A percentile compares a stretch with the other conserved stretches of the same genome.
These are phyloP conservation scores for Neurospora intermedia DNA, from an alignment of 495 filamentous ascomycete species.

Conservation along the genomic window DNA sequence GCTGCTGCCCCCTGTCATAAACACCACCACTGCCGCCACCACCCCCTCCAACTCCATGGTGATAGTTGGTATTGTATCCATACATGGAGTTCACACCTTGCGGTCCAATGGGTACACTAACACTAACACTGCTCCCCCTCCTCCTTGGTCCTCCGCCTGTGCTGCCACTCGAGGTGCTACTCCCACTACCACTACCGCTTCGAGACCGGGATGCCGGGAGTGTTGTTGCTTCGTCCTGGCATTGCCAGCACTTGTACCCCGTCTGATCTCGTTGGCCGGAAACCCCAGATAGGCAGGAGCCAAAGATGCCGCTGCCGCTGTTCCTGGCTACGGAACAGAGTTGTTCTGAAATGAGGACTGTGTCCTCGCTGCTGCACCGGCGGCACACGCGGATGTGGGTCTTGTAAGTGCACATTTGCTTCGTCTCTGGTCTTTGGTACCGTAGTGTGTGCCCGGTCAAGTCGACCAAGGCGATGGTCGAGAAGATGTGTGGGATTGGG, in stretches of 20 bases:
- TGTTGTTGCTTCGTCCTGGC: slow-evolving; percentile 18
- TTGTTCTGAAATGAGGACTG: slow-evolving; percentile 33
- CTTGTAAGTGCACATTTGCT: slow-evolving; percentile 32
- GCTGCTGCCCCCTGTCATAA: neutral
- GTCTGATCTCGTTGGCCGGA: slow-evolving; percentile 19
- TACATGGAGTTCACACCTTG: neutral
- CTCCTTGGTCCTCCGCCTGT: neutral
- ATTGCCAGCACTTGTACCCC: slow-evolving; percentile 29
- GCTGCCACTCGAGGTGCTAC: neutral
- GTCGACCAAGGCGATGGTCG: neutral
- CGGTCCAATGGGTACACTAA: neutral
- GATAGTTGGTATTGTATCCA: neutral
- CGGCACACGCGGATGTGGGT: slow-evolving; percentile 30
- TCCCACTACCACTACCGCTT: neutral
- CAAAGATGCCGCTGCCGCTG: slow-evolving; percentile 28
- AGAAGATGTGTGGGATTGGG: neutral
- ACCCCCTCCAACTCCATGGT: neutral
- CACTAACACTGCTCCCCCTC: neutral
- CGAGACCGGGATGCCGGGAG: neutral
- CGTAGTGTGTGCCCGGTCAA: neutral
- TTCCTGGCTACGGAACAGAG: slow-evolving; percentile 21
- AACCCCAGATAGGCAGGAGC: slow-evolving; percentile 26
- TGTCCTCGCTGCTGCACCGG: slow-evolving; percentile 27
- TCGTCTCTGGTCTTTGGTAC: neutral
- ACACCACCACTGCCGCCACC: neutral